A percentile compares a stretch with the other conserved stretches of the same genome.
phyloP scores from a whole-genome alignment of 73 alveolate genomes.

The Blepharisma japonicum region DNA sequence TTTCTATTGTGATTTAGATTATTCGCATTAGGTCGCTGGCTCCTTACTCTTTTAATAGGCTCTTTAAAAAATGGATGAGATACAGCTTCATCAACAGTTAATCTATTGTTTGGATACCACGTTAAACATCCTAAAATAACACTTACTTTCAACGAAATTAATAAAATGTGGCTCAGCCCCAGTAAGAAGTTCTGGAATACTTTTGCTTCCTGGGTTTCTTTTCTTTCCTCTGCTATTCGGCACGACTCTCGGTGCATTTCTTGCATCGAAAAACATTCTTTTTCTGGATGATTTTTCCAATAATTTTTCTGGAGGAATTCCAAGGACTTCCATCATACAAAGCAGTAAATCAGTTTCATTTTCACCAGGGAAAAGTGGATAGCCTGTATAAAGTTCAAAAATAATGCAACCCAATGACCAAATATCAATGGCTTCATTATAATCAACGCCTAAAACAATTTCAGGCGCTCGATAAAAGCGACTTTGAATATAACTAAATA shows the following conservation, averaged over 20 bases:
- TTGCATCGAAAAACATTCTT: not conserved
- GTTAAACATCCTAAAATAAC: constrained; percentile 21
- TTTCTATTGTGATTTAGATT: too few relatives aligned
- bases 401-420: constrained; percentile 80
- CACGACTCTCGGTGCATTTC: not conserved
- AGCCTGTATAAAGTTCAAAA: constrained; percentile 54
- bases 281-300: not conserved
- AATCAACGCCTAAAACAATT: constrained; percentile 68
- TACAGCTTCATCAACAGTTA: constrained; percentile 54
- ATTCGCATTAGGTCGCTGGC: too few relatives aligned
- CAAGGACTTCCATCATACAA: constrained; percentile 7
- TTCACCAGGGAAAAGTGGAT: constrained; percentile 66
- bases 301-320: not conserved
- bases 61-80: too few relatives aligned
- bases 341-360: constrained; percentile 43
- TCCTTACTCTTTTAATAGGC: too few relatives aligned
- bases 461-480: constrained; percentile 72
- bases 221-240: not conserved
- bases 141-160: too few relatives aligned
- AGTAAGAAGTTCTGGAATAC: too few relatives aligned
- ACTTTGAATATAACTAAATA: constrained; percentile 48
- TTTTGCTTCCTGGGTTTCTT: not conserved
- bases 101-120: constrained; percentile 68
- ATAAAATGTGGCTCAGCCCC: too few relatives aligned
- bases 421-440: constrained; percentile 67